Evolutionary conservation across 129 eudicot species (phyloP).

Genomic region (Artemisia annua): DNA sequence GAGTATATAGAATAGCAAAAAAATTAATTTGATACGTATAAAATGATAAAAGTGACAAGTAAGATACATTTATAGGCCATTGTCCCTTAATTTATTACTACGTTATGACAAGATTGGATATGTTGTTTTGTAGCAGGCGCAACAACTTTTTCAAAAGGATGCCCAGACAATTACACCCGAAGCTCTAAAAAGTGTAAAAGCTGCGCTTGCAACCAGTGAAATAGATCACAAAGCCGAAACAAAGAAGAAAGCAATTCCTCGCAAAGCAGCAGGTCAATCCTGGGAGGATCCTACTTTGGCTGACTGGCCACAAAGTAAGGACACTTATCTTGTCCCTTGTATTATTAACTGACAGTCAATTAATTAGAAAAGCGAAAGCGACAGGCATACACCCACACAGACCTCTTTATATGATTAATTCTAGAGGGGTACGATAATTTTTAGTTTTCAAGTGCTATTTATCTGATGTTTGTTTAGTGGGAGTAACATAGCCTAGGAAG

Average conservation of each 20-base stretch:
- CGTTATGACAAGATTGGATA: neutral
- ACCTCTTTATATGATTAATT: no score
- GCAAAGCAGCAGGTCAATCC: conserved; percentile 93
- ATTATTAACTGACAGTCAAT: neutral
- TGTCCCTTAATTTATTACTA: neutral
- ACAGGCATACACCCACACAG: no score
- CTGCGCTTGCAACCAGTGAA: conserved; percentile 93
- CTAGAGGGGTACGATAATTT: no score
- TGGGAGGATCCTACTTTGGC: conserved; percentile 99
- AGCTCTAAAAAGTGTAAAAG: conserved; percentile 89
- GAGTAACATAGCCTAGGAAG: no score
- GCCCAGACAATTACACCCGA: conserved; percentile 93
- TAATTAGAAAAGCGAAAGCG: no score
- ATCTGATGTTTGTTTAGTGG: no score
- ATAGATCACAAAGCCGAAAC: conserved; percentile 86
- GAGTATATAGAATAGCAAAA: no score
- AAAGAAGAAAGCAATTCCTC: conserved; percentile 88
- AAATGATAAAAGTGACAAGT: no score
- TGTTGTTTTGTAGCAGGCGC: conserved; percentile 53
- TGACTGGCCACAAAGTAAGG: conserved; percentile 92
- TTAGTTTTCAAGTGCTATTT: no score
- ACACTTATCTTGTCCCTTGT: conserved; percentile 2
- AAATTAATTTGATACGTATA: no score
- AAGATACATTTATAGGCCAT: no score
- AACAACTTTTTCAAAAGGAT: conserved; percentile 90